Percentiles rank a stretch among this genome's conserved stretches.
Evolutionary conservation across 495 filamentous ascomycete genomes (phyloP).

Genomic region (Venustampulla echinocandica): DNA sequence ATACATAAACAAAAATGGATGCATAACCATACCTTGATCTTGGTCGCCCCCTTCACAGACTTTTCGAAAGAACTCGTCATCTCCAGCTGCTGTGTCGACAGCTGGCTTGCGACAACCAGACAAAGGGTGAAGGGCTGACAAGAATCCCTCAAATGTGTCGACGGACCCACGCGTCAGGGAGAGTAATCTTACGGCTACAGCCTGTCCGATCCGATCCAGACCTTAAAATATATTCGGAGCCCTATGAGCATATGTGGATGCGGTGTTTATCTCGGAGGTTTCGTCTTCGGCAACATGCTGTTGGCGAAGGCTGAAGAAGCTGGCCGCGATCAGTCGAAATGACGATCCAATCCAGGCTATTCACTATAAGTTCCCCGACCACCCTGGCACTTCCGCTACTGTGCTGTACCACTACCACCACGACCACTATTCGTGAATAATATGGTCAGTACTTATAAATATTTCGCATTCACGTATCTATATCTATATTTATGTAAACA

Average conservation of each 20-base stretch:
- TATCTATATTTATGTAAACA: too few relatives aligned
- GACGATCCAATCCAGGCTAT: conserved; percentile 5
- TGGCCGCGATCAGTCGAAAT: conserved; percentile 15
- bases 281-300: not conserved
- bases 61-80: conserved; percentile 86
- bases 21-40: conserved; percentile 66
- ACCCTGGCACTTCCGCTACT: too few relatives aligned
- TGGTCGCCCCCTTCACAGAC: conserved; percentile 86
- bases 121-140: not conserved
- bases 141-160: not conserved
- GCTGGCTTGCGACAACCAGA: conserved; percentile 11
- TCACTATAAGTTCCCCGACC: too few relatives aligned
- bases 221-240: too few relatives aligned
- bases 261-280: conserved; percentile 3
- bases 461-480: too few relatives aligned
- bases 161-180: not conserved
- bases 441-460: too few relatives aligned
- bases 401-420: too few relatives aligned
- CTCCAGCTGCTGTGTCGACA: conserved; percentile 3
- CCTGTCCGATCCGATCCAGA: too few relatives aligned
- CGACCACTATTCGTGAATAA: too few relatives aligned
- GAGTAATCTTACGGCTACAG: too few relatives aligned
- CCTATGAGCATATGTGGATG: not conserved
- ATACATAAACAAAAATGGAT: not conserved
- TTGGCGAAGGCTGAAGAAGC: not conserved